phyloP scores from a whole-genome alignment of 129 eudicot genomes.

The Artemisia argyi region DNA sequence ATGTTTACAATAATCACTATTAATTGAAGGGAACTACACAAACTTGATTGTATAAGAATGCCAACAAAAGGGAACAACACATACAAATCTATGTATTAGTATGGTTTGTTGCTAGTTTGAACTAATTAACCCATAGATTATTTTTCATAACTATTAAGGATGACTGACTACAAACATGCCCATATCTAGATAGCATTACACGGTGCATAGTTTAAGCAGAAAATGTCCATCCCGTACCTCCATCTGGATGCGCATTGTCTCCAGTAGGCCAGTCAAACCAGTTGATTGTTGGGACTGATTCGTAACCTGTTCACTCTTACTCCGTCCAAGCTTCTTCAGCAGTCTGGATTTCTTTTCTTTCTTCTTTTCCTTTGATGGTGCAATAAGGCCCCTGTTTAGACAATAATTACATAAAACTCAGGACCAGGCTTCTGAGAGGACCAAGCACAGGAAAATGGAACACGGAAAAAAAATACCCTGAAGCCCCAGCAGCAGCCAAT shows the following conservation, averaged over 20 bases:
- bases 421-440: not conserved
- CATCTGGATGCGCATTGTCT: constrained; percentile 98
- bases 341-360: constrained; percentile 80
- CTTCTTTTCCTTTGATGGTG: constrained; percentile 92
- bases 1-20: constrained; percentile 28
- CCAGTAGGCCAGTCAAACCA: constrained; percentile 90
- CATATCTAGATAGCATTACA: not conserved
- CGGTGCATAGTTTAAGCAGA: constrained; percentile 4
- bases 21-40: not conserved
- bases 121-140: too few species aligned
- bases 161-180: too few species aligned
- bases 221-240: constrained; percentile 56
- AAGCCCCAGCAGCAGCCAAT: constrained; percentile 96
- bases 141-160: too few species aligned
- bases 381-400: constrained; percentile 76
- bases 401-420: constrained; percentile 14
- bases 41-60: too few species aligned
- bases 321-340: constrained; percentile 91
- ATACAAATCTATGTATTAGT: too few species aligned
- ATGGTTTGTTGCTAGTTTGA: too few species aligned
- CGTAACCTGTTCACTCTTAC: constrained; percentile 64
- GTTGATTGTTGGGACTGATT: constrained; percentile 66
- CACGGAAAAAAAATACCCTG: constrained; percentile 65
- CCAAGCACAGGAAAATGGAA: constrained; percentile 14
- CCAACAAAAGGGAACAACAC: too few species aligned